phyloP scores from a whole-genome alignment of 129 eudicot species.

The Heracleum sosnowskyi region DNA sequence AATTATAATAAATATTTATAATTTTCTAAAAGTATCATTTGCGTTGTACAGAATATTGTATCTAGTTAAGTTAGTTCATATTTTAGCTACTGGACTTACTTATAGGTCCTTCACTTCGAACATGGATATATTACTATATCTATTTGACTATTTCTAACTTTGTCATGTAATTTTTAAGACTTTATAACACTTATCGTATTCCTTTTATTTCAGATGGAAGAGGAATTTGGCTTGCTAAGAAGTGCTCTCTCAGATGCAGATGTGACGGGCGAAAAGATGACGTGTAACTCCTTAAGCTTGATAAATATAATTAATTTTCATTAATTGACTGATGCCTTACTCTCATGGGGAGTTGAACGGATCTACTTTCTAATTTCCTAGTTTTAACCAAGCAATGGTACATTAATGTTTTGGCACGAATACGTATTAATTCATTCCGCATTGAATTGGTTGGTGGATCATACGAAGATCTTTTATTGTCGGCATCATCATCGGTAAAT shows the following conservation, averaged over 20 bases:
- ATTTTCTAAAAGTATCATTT: too few relatives aligned
- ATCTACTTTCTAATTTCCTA: conserved; percentile 28
- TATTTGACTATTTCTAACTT: not conserved
- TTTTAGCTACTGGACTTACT: not conserved
- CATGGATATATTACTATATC: not conserved
- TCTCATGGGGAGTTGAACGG: not conserved
- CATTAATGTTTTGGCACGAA: conserved; percentile 64
- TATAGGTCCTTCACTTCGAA: not conserved
- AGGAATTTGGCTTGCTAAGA: conserved; percentile 57
- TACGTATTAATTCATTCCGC: conserved; percentile 91
- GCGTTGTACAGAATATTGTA: too few relatives aligned
- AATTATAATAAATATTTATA: too few relatives aligned
- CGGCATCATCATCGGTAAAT: conserved; percentile 72
- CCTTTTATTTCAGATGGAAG: conserved; percentile 50
- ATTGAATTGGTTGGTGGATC: conserved; percentile 64
- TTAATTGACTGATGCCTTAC: conserved; percentile 7
- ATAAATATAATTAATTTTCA: not conserved
- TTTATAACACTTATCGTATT: not conserved
- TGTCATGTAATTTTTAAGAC: not conserved
- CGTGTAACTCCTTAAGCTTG: conserved; percentile 45
- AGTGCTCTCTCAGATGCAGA: conserved; percentile 41
- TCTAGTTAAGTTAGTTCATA: not conserved
- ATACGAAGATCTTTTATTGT: conserved; percentile 66
- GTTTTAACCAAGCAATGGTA: conserved; percentile 85
- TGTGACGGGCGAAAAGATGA: conserved; percentile 34